Evolutionary conservation across 345 rosid genomes (phyloP), one percentile per base, ranked within the genome.

Genomic region (Cardiospermum halicacabum): DNA sequence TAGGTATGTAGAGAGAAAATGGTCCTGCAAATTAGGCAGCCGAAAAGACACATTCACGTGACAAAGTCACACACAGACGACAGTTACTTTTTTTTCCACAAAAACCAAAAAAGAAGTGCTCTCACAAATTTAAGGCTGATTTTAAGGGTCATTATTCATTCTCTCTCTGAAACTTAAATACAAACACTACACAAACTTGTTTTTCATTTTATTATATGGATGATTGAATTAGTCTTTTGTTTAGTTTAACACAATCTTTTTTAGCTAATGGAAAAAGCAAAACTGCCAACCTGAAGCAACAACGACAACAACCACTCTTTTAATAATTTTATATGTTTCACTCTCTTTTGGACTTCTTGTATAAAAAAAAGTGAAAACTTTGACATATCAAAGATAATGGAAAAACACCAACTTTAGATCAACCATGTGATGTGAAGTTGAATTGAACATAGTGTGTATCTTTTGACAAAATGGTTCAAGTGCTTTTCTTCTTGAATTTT

Each of bases 41-140:
- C 43, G 59, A 62, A 67, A n/a, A 61, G 64, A 75, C 79, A 77
- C 32, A 32, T 60, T 79, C 80, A 78, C 82, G 80, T 84, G 85
- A 76, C n/a, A n/a, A n/a, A n/a, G n/a, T n/a, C n/a, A n/a, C n/a
- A n/a, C 58, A 39, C 26, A 39, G 40, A 58, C 43, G 66, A 58
- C 76, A 67, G 75, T 80, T 72, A 43, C 74, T 62, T 65, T n/a
- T n/a, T n/a, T n/a, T n/a, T 67, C 58, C 36, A 19, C 58, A 22
- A 48, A 53, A 28, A 54, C 25, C 54, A 10, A 50, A 58, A 11
- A 6, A 25, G 11, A 65, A 27, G 47, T 37, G 69, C 59, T 73
- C 59, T 73, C 67, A 48, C 71, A 12, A 53, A 53, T 31, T 72
- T 49, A 50, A 62, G 65, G 81, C 80, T 32, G 64, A 62, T 58